Base-by-base conservation (phyloP, 169 alveolate species). In the Perkinsus olseni region DNA sequence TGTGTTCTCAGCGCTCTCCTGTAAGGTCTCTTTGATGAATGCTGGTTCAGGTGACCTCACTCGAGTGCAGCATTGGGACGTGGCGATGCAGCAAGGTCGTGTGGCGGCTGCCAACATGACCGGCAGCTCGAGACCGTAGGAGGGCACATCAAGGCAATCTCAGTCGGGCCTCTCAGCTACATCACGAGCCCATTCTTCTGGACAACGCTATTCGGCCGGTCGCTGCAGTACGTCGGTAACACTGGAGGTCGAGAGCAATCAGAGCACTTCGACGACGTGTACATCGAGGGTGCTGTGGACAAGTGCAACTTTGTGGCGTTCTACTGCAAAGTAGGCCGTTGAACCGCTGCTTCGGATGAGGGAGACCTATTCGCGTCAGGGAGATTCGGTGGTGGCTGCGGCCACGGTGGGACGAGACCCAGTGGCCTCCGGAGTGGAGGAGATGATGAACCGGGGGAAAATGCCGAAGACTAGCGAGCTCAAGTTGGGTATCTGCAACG, bases 11-110 rank as follows among this genome's bases (percentile, higher is more conserved):
- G n/a, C n/a, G n/a, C n/a, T n/a, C n/a, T n/a, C n/a, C n/a, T n/a
- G n/a, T n/a, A n/a, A n/a, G n/a, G n/a, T n/a, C n/a, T n/a, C n/a
- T n/a, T n/a, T n/a, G n/a, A n/a, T n/a, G n/a, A n/a, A n/a, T n/a
- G 50, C 11, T 40, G 50, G 17, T 74, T 4, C 38, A 95, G 96
- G 95, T 8, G 95, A 96, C 0, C 91, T 91, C 38, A 51, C 96
- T 8, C 94, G 96, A 37, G 94, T 96, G 8, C 95, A 96, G 74
- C 97, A 96, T 90, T 96, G 97, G 97, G 96, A 96, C 62, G 97
- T 96, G 13, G 97, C 97, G 0, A 92, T 96, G 92, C 97, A 96
- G 38, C 97, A 96, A 62, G 97, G 97, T 0, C 91, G 97, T 38
- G 96, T 96, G 40, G 97, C 97, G 8, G 97, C 97, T 38, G 94